These are phyloP conservation scores for Candida odintsovae DNA, from an alignment of 805 yeast species.

Conservation along the genomic window DNA sequence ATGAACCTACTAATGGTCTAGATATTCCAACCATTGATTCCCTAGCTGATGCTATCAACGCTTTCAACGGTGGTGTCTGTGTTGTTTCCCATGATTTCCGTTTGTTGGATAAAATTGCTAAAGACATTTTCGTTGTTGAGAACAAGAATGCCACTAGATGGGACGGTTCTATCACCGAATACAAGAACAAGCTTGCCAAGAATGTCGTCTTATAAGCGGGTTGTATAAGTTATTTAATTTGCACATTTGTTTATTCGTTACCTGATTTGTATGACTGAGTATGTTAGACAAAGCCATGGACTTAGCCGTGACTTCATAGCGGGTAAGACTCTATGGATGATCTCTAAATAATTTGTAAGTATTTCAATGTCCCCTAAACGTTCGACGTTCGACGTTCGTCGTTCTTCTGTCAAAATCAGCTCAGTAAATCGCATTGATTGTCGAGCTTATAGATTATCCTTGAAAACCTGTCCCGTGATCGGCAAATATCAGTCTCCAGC, in stretches of 20 bases:
- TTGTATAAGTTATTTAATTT: background rate
- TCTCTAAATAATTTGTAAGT: too few species aligned
- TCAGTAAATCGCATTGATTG: too few species aligned
- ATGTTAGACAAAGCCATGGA: too few species aligned
- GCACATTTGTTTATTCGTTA: background rate
- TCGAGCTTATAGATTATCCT: too few species aligned
- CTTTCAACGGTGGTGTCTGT: slow-evolving; percentile 95
- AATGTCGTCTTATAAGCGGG: slow-evolving; percentile 65
- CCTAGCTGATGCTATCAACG: slow-evolving; percentile 91
- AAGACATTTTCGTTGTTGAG: slow-evolving; percentile 95
- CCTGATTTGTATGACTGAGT: background rate
- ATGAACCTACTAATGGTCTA: slow-evolving; percentile 99
- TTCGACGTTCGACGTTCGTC: too few species aligned
- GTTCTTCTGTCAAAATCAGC: too few species aligned
- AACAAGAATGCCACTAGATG: slow-evolving; percentile 93
- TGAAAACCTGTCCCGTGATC: too few species aligned
- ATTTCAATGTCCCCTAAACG: too few species aligned
- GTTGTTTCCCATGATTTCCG: slow-evolving; percentile 99
- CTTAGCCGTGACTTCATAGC: too few species aligned
- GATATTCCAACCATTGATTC: slow-evolving; percentile 98
- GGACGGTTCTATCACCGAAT: slow-evolving; percentile 87
- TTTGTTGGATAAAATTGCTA: slow-evolving; percentile 92
- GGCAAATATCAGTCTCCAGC: too few species aligned
- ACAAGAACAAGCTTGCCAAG: slow-evolving; percentile 92
- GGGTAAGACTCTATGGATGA: too few species aligned